Percentiles rank a stretch among this genome's conserved stretches.
phyloP scores from a whole-genome alignment of 148 eudicot species.

The Limonium bicolor region DNA sequence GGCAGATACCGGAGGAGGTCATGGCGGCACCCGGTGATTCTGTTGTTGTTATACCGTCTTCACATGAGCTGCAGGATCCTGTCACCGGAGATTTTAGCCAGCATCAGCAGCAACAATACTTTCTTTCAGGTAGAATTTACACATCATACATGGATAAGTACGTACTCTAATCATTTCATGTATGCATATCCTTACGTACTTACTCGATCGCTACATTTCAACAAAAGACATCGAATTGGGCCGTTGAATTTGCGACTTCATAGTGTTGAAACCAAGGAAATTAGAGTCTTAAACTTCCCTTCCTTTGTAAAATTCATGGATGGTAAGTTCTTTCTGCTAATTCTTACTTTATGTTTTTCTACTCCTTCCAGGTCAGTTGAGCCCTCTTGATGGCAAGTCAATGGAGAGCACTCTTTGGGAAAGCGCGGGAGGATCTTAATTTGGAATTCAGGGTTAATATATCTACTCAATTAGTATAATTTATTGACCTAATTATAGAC shows the following conservation, averaged over 20 bases:
- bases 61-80: not conserved
- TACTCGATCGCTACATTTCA: too few relatives aligned
- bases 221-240: too few relatives aligned
- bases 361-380: conserved; percentile 41
- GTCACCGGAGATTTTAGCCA: not conserved
- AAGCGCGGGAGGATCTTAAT: conserved; percentile 4
- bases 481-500: too few relatives aligned
- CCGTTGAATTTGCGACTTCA: too few relatives aligned
- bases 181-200: too few relatives aligned
- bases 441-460: not conserved
- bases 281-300: too few relatives aligned
- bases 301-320: too few relatives aligned
- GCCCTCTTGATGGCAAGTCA: conserved; percentile 28
- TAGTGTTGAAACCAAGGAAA: too few relatives aligned
- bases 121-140: not conserved
- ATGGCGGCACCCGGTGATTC: not conserved
- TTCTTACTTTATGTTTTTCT: too few relatives aligned
- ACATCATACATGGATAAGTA: not conserved
- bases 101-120: not conserved
- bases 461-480: too few relatives aligned
- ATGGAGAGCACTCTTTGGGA: conserved; percentile 29
- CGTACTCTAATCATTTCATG: not conserved
- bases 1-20: too few relatives aligned
- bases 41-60: conserved; percentile 1
- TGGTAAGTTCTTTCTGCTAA: too few relatives aligned